phyloP scores from a whole-genome alignment of 2,329 filamentous ascomycete genomes.

The Teratosphaeriaceae sp. region DNA sequence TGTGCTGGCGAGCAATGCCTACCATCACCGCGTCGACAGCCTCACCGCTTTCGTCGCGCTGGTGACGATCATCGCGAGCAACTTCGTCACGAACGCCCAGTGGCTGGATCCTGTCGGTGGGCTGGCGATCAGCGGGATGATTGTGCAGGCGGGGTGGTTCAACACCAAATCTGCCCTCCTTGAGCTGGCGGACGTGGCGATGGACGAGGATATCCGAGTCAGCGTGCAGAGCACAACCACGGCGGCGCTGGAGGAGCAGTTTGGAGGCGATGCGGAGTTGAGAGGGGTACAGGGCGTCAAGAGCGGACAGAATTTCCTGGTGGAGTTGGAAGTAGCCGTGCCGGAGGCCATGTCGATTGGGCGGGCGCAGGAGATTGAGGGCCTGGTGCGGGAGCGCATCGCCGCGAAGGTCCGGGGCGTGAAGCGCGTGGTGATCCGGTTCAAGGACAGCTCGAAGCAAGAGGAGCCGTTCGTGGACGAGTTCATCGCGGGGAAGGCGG shows the following conservation, averaged over 20 bases:
- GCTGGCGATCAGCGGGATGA: conserved; percentile 85
- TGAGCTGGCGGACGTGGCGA: conserved; percentile 83
- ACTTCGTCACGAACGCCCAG: conserved; percentile 73
- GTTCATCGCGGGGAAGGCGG: conserved; percentile 31
- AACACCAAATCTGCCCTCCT: conserved; percentile 78
- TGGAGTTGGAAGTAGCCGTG: conserved; percentile 81
- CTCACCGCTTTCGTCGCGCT: conserved; percentile 91
- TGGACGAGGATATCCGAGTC: conserved; percentile 75
- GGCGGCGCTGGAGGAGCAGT: conserved; percentile 45
- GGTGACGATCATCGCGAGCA: conserved; percentile 80
- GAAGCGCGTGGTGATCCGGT: conserved; percentile 74
- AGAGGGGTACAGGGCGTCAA: conserved; percentile 83
- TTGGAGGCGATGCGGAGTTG: conserved; percentile 50
- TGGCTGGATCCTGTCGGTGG: conserved; percentile 96
- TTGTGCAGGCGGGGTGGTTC: conserved; percentile 79
- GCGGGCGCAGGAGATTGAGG: conserved; percentile 64
- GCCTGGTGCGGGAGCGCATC: conserved; percentile 63
- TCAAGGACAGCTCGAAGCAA: conserved; percentile 53
- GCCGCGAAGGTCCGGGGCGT: conserved; percentile 76
- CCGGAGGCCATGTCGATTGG: conserved; percentile 70
- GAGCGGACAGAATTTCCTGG: conserved; percentile 90
- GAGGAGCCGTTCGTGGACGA: conserved; percentile 62
- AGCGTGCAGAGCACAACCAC: conserved; percentile 61
- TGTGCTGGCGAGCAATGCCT: conserved; percentile 88
- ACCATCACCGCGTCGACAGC: conserved; percentile 95